Base-by-base conservation (phyloP, 768 basidiomycete genomes). In the Lactarius sp. region DNA sequence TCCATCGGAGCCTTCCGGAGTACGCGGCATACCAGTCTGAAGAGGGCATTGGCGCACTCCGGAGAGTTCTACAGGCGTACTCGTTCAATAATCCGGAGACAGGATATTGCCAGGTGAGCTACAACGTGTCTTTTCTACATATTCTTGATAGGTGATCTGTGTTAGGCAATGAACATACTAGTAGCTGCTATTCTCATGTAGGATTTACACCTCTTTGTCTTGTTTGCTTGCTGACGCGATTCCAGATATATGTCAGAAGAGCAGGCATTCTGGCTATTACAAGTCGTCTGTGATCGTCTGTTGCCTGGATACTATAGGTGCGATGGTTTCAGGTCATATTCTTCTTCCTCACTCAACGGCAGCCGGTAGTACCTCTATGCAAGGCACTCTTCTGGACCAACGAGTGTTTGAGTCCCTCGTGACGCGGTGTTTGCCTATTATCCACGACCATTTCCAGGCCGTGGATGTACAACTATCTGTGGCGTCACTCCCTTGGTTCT, bases 221-320 rank as follows among this genome's bases (percentile, higher is more conserved):
- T 37, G 27, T 39, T 7, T 56, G 34, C n/a, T 56, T 53, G 20
- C 59, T 67, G 27, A 67, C 44, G n/a, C 44, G 6, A 39, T 37
- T 7, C n/a, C 69, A 98, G 95, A 66, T 99, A 98, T 73, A 94
- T 97, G 93, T 96, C 94, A 2, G 97, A 99, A 75, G 97, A 98
- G 69, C 96, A 98, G 73, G 88, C 95, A 12, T 99, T 99, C 73
- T 98, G 95, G 95, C 79, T 98, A 6, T 80, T 99, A 6, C 92
- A 95, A 71, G 92, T 98, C 1, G 80, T 99, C 6, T 98, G 97
- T 69, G 93, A 95, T 70, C 85, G 96, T 14, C 83, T 98, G 33
- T 78, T 99, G 33, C 97, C 97, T 3, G 96, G 96, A n/a, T 98
- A 98, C 75, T 98, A 97, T 73, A 88, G 90, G 94, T 94, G 54